Conservation (phyloP, 371 early-diverging fungal genomes). For the Rhizopus stolonifer region DNA sequence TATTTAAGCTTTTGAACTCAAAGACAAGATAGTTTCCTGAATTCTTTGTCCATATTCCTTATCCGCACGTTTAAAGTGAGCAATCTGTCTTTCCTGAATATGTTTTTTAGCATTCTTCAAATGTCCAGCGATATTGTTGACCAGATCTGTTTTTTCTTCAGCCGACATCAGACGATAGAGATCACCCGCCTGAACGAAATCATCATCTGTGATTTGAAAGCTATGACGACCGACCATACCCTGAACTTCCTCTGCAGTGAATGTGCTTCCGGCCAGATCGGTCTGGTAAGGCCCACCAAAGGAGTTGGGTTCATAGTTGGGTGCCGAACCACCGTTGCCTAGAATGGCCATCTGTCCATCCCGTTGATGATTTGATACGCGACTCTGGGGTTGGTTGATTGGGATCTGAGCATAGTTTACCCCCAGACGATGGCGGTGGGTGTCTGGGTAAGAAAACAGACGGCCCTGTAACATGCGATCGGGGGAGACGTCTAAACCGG, state of each 20-base stretch:
- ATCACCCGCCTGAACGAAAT: constrained; percentile 74
- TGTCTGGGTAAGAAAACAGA: constrained; percentile 81
- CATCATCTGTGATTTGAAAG: constrained; percentile 60
- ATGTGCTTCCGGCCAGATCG: constrained; percentile 47
- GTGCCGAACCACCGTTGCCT: constrained; percentile 68
- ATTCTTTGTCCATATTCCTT: constrained; percentile 29
- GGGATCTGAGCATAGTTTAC: constrained; percentile 78
- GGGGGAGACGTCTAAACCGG: constrained; percentile 71
- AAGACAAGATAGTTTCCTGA: constrained; percentile 22
- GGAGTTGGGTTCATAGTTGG: constrained; percentile 82
- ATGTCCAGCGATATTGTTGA: constrained; percentile 71
- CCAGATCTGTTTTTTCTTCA: constrained; percentile 67
- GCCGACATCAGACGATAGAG: constrained; percentile 67
- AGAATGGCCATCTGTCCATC: constrained; percentile 57
- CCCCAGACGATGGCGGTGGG: constrained; percentile 80
- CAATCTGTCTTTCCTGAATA: constrained; percentile 75
- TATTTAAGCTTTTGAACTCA: constrained; percentile 26
- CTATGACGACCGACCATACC: constrained; percentile 65
- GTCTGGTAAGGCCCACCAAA: constrained; percentile 58
- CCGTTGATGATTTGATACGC: constrained; percentile 65
- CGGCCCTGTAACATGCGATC: constrained; percentile 83
- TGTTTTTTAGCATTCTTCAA: constrained; percentile 70
- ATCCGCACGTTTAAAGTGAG: constrained; percentile 55
- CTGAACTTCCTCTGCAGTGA: constrained; percentile 36
- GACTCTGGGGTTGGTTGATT: constrained; percentile 64